Percentiles rank a stretch among this genome's conserved stretches.
Evolutionary conservation across 306 rosid genomes (phyloP).

Genomic region (Gastrolobium bilobum): DNA sequence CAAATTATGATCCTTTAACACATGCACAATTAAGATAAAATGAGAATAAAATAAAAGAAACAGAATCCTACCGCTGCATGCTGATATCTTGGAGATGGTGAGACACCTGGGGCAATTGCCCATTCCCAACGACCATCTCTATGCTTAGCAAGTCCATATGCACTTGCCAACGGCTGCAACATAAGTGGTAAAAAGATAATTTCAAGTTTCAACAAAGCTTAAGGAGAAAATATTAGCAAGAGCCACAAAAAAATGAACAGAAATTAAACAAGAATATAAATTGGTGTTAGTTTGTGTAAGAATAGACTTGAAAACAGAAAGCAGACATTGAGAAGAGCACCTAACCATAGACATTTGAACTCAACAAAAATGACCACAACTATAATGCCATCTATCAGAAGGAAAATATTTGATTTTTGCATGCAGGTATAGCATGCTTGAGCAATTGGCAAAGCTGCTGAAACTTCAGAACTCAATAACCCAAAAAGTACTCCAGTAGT

Average conservation of each 20-base stretch:
- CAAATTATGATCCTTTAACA: slow-evolving; percentile 46
- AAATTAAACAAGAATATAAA: slow-evolving; percentile 36
- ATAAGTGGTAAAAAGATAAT: slow-evolving; percentile 25
- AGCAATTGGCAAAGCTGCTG: slow-evolving; percentile 28
- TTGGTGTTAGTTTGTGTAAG: not conserved
- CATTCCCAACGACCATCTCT: slow-evolving; percentile 99
- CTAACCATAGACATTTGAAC: slow-evolving; percentile 14
- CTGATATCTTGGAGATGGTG: slow-evolving; percentile 99
- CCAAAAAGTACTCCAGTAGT: slow-evolving; percentile 25
- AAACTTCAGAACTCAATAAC: slow-evolving; percentile 24
- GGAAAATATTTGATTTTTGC: not conserved
- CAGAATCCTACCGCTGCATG: slow-evolving; percentile 94
- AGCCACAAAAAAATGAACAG: slow-evolving; percentile 27
- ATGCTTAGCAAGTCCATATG: slow-evolving; percentile 99
- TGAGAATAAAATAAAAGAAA: slow-evolving; percentile 39
- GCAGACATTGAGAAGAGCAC: slow-evolving; percentile 15
- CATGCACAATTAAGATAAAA: slow-evolving; percentile 32
- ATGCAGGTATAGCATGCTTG: not conserved
- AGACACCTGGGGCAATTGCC: slow-evolving; percentile 99
- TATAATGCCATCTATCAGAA: not conserved
- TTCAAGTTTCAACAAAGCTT: slow-evolving; percentile 37
- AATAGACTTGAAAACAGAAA: slow-evolving; percentile 39
- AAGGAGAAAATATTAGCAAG: slow-evolving; percentile 32
- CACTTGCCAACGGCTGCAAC: slow-evolving; percentile 95
- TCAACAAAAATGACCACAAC: slow-evolving; percentile 39